phyloP scores from a whole-genome alignment of 2,329 filamentous ascomycete genomes.

The Paraphoma chrysanthemicola region DNA sequence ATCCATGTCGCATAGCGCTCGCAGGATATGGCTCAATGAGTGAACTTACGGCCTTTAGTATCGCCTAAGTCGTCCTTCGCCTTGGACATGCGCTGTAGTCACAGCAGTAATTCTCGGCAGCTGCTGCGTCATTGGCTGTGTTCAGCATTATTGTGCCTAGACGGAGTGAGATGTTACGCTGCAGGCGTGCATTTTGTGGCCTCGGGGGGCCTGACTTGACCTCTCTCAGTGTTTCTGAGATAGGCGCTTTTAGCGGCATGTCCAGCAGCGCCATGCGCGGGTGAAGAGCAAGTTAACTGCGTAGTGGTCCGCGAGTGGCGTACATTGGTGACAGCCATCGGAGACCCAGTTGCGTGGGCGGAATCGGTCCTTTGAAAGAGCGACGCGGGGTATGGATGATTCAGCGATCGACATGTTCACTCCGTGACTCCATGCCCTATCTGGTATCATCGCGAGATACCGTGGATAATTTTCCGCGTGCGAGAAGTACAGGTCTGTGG shows the following conservation, averaged over 20 bases:
- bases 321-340: constrained; percentile 4
- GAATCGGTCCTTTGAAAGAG: constrained; percentile 17
- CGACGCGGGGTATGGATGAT: constrained; percentile 26
- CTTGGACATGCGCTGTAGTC: neutral
- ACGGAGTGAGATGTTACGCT: constrained; percentile 2
- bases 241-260: constrained; percentile 13
- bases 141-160: neutral
- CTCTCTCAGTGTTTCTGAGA: constrained; percentile 6
- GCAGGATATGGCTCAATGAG: neutral
- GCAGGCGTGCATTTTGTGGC: constrained; percentile 11
- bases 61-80: neutral
- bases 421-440: neutral
- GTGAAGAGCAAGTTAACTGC: constrained; percentile 1
- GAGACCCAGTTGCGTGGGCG: constrained; percentile 15
- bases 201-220: constrained; percentile 6
- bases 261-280: constrained; percentile 4
- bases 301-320: constrained; percentile 4
- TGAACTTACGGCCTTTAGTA: neutral
- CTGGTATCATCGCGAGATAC: neutral
- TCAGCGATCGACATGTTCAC: constrained; percentile 18
- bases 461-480: neutral
- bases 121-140: neutral
- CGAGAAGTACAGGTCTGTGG: neutral
- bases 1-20: neutral
- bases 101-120: neutral